Evolutionary conservation across 306 rosid genomes (phyloP), one percentile per base, ranked within the genome.

Genomic region (Delonix regia): DNA sequence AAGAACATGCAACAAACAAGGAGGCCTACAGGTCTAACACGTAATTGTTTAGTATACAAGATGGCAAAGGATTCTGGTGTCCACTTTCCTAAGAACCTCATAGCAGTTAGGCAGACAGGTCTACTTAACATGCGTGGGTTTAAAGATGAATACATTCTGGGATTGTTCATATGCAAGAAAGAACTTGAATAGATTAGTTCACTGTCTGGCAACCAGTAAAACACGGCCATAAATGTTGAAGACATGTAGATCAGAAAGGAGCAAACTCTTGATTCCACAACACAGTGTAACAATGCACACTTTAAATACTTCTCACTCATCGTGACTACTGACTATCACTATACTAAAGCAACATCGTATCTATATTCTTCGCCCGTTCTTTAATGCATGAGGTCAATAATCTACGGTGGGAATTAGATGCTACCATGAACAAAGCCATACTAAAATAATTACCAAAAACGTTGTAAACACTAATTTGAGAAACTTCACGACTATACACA

Each of bases 261-360:
- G 72, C 18, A 47, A 49, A 25, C 0, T 3, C 1, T 28, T 9
- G 28, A 18, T 47, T n/a, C 60, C 30, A 19, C 27, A 48, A 70
- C 9, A 28, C 12, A 30, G 61, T 28, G 28, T 18, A 30, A 70
- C 25, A n/a, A 70, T 30, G 25, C 27, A 28, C 42, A 69, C 41
- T 45, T 67, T 21, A 42, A 24, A 69, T 49, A 19, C 39, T 61
- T 76, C 73, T 76, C 33, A 24, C 11, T 67, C 81, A 53, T n/a
- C n/a, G 38, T 14, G 38, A 18, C 4, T 5, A 30, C 30, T 15
- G 36, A 14, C 18, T 15, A 71, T 33, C 45, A 8, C 7, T 33
- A 69, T 45, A 11, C 25, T 15, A 25, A 25, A 24, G 25, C 18
- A 33, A 52, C 22, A 18, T 62, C 11, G 45, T 62, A 18, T 62